Evolutionary conservation across 176 grass and related monocot genomes (phyloP), one percentile per base, ranked within the genome.

Genomic region (Alloteropsis semialata): DNA sequence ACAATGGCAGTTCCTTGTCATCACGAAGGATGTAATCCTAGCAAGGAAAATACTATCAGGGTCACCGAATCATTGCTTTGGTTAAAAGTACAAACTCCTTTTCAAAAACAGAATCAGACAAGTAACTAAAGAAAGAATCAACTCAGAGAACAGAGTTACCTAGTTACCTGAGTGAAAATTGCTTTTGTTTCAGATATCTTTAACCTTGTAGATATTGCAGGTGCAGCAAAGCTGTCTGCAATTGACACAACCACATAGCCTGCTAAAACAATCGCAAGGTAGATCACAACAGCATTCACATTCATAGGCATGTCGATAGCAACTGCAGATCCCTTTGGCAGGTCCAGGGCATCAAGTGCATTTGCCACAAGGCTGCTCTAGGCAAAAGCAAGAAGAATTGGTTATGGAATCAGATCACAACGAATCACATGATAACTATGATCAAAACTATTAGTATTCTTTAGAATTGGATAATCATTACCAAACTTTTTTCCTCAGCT

Each of bases 281-380:
- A 98, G 69, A 95, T 92, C 42, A 88, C 67, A 56, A 98, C 92
- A 74, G 92, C 82, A 86, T 81, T 88, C n/a, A 89, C 84, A 88
- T 84, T 91, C 96, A 95, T 98, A 43, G 90, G 96, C 96, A 98
- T 95, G 87, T 93, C 96, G 67, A 98, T 93, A 62, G 96, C 96
- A 82, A 98, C 88, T 48, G 96, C 84, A 72, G 96, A 98, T 77
- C 87, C 89, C 84, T 98, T 95, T 76, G 83, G 82, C 82, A 98
- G 92, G 58, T 76, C 65, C 68, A 98, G 42, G 6, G 78, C 64
- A 79, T 98, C 96, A 62, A 98, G 65, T 14, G 92, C 96, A 83
- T 93, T 98, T 27, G 96, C 91, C 54, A 98, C 96, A 1, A 90
- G 75, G 78, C 96, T 98, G 86, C 75, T 80, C 66, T 61, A 84